Base-by-base conservation (phyloP, 768 basidiomycete species). In the Phanerochaete carnosa region DNA sequence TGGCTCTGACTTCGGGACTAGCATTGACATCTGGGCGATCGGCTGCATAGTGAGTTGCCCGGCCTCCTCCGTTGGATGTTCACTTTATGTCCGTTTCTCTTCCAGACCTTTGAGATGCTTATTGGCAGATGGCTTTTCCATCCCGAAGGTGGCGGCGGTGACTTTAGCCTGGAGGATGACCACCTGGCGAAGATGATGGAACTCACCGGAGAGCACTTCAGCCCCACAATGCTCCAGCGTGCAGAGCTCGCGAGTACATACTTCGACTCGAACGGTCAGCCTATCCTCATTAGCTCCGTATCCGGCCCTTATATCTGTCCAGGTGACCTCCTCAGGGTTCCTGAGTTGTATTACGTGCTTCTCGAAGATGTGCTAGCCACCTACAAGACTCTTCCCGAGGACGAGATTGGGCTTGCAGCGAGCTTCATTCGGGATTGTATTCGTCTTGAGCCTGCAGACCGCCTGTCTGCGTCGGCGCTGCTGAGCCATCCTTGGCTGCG, bases 171-270 rank as follows among this genome's bases (percentile, higher is more conserved):
- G 23, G 70, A 72, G 57, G 71, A 72, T 39, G 73, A 70, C 57
- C 68, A 71, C 59, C 62, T 73, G 22, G 70, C 71, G 1, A 69
- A 68, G 52, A 73, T 74, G 70, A 63, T 71, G 60, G 71, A 70
- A 55, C 22, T 69, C 13, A 73, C 72, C 3, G 71, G 70, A 13
- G 62, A 73, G 59, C 29, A 7, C 6, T 73, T 70, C 57, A 33
- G n/a, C 5, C 33, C 55, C 12, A 6, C 15, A 35, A 50, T 65
- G 33, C 67, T 72, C 23, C 55, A 54, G 19, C 60, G 35, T 23
- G 49, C 61, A 2, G 3, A 15, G 5, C 22, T 6, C 6, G 49
- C 45, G 12, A n/a, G 4, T 13, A 29, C 46, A 22, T 63, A 19
- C 30, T 60, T 63, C 25, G 59, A 63, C 53, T 39, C 60, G 53